These are phyloP conservation scores for Pythium aristosporum DNA, from an alignment of 352 stramenopile species.

Conservation along the genomic window DNA sequence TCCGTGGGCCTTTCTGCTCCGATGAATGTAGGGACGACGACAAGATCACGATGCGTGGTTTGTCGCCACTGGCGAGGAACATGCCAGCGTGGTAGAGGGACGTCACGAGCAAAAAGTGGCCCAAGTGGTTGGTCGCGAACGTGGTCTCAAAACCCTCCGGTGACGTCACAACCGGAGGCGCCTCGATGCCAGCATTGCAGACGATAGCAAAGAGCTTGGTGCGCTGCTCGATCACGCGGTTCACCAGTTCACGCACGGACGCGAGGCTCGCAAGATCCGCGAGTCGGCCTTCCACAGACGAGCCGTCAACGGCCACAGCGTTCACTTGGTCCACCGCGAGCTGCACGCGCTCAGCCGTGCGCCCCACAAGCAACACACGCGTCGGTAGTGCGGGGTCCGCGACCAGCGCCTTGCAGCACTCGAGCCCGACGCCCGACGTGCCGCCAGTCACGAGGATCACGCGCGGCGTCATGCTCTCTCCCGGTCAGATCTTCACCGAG, in stretches of 20 bases:
- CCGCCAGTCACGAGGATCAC: slow-evolving; percentile 37
- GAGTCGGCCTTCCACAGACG: slow-evolving; percentile 17
- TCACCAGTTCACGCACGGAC: slow-evolving; percentile 28
- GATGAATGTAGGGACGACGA: slow-evolving; percentile 33
- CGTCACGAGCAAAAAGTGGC: slow-evolving; percentile 40
- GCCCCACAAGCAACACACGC: slow-evolving; percentile 32
- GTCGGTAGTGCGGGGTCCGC: slow-evolving; percentile 6
- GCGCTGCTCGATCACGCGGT: slow-evolving; percentile 25
- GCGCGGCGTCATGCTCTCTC: neutral
- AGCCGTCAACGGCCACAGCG: slow-evolving; percentile 7
- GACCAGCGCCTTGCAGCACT: slow-evolving; percentile 31
- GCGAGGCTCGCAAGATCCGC: slow-evolving; percentile 31
- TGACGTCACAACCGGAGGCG: slow-evolving; percentile 20
- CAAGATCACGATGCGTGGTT: slow-evolving; percentile 36
- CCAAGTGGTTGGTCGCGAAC: slow-evolving; percentile 42
- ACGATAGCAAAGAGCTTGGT: slow-evolving; percentile 35
- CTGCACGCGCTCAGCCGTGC: slow-evolving; percentile 27
- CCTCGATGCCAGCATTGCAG: slow-evolving; percentile 40
- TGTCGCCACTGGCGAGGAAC: slow-evolving; percentile 20
- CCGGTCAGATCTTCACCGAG: neutral
- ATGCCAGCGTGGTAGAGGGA: slow-evolving; percentile 26
- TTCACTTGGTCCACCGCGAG: slow-evolving; percentile 22
- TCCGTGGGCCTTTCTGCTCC: slow-evolving; percentile 6
- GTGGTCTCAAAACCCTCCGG: slow-evolving; percentile 39
- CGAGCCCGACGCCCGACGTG: slow-evolving; percentile 35